A percentile compares a stretch with the other conserved stretches of the same genome.
Conservation (phyloP, 306 rosid genomes). For the Boehmeria nivea region DNA sequence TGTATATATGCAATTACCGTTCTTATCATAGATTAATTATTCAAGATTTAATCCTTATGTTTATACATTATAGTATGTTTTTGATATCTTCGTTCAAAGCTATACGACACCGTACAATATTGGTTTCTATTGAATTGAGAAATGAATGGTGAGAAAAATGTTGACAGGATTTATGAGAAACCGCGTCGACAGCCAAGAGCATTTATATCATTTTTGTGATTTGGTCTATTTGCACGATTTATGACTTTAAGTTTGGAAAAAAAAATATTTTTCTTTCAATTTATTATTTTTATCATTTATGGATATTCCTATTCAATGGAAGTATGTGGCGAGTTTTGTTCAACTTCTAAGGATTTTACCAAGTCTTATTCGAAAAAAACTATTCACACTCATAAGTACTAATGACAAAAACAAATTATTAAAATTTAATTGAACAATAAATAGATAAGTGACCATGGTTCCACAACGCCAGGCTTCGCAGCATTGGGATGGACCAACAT, state of each 20-base stretch:
- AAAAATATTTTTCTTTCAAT: no score
- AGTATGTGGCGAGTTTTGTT: no score
- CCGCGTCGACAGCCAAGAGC: conserved; percentile 30
- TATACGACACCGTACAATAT: neutral
- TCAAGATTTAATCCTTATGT: no score
- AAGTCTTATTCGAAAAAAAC: neutral
- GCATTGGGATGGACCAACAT: no score
- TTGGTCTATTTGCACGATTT: neutral
- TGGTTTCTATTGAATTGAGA: neutral
- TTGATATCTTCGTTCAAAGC: neutral
- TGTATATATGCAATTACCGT: no score
- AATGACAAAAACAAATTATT: no score
- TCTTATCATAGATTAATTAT: no score
- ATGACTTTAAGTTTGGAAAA: no score
- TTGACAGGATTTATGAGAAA: conserved; percentile 8
- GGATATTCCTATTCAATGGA: neutral
- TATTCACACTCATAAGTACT: neutral
- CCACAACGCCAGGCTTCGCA: no score
- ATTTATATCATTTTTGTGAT: neutral
- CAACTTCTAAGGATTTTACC: neutral
- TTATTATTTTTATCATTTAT: neutral
- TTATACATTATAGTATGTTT: no score
- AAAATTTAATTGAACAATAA: no score
- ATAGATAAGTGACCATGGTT: no score
- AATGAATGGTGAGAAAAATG: neutral